These are phyloP conservation scores for Macrolepiota dolichaula DNA, from an alignment of 768 basidiomycete genomes.

Conservation along the genomic window DNA sequence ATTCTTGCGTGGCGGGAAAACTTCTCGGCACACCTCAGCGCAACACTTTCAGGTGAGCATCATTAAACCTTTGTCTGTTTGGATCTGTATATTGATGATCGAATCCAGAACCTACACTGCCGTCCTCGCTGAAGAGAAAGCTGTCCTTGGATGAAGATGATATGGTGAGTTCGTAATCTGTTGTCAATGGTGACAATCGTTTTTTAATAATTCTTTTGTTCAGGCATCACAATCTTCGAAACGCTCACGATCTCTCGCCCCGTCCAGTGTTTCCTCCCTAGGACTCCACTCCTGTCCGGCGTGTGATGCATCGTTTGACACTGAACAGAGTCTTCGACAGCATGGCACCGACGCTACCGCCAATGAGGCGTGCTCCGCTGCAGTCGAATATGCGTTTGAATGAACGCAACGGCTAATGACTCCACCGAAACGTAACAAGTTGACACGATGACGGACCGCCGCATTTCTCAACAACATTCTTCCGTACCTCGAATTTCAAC, in stretches of 20 bases:
- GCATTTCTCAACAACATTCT: not conserved
- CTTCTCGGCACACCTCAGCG: conserved; percentile 41
- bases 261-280: conserved; percentile 35
- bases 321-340: conserved; percentile 53
- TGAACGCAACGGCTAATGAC: conserved; percentile 11
- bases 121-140: conserved; percentile 49
- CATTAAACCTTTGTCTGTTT: not conserved
- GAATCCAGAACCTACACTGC: conserved; percentile 24
- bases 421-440: conserved; percentile 7
- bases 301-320: conserved; percentile 65
- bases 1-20: conserved; percentile 71
- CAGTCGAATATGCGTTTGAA: conserved; percentile 76
- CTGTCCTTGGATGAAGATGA: conserved; percentile 44
- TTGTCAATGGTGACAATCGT: not conserved
- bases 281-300: conserved; percentile 67
- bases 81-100: conserved; percentile 11
- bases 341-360: conserved; percentile 53
- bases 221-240: conserved; percentile 55
- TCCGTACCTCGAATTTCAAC: not conserved
- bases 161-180: conserved; percentile 24
- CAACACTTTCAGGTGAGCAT: conserved; percentile 36
- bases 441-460: not conserved
- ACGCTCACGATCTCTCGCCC: conserved; percentile 47
- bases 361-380: conserved; percentile 70
- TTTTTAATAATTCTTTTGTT: conserved; percentile 17